Evolutionary conservation across 2,329 filamentous ascomycete genomes (phyloP).

Genomic region (Davidsoniella australis): DNA sequence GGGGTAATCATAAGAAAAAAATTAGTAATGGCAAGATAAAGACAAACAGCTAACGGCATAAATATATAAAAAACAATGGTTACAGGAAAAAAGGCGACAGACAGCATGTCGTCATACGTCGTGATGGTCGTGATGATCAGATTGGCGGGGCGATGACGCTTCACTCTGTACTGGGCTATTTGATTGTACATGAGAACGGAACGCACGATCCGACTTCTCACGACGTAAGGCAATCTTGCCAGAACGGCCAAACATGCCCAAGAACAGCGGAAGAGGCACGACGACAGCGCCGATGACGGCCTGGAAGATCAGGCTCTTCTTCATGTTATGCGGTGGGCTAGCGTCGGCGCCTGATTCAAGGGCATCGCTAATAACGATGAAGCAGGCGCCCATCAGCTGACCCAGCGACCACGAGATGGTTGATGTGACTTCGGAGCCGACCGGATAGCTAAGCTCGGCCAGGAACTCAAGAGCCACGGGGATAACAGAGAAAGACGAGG

Average conservation of each 20-base stretch:
- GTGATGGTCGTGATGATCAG: no score
- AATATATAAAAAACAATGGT: no score
- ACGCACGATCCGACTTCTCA: neutral
- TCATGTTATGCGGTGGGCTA: constrained; percentile 54
- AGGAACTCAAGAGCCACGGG: constrained; percentile 77
- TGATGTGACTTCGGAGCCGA: constrained; percentile 69
- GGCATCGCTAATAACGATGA: constrained; percentile 68
- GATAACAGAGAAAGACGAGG: constrained; percentile 60
- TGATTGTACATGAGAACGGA: neutral
- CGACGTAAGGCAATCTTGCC: neutral
- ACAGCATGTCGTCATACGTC: no score
- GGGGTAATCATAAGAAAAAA: no score
- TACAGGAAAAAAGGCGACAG: no score
- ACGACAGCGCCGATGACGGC: constrained; percentile 50
- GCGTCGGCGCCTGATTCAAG: constrained; percentile 39
- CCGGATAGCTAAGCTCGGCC: constrained; percentile 72
- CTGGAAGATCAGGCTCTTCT: constrained; percentile 58
- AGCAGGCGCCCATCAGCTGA: constrained; percentile 68
- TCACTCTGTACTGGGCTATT: no score
- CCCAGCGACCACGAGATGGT: constrained; percentile 76
- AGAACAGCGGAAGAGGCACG: constrained; percentile 47
- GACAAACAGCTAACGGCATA: no score
- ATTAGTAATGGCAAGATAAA: no score
- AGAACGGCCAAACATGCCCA: constrained; percentile 52
- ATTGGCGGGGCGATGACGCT: no score